A percentile compares a stretch with the other conserved stretches of the same genome.
These are phyloP conservation scores for Leccinellum luteum DNA, from an alignment of 768 basidiomycete species.

Conservation along the genomic window DNA sequence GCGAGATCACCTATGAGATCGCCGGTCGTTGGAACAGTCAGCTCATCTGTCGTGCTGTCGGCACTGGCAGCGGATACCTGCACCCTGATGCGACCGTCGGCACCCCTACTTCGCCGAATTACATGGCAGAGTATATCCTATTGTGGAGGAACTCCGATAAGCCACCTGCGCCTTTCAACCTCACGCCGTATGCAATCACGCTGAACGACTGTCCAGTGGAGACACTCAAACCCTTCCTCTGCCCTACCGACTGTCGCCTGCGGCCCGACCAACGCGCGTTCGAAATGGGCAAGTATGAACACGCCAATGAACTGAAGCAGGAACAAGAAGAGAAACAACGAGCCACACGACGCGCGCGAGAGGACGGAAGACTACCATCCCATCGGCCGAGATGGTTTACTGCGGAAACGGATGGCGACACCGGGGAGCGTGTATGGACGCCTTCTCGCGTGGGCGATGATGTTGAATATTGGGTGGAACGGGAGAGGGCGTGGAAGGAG, in stretches of 20 bases:
- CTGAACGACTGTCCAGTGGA: slow-evolving; percentile 83
- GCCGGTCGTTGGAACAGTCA: slow-evolving; percentile 96
- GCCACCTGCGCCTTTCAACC: slow-evolving; percentile 81
- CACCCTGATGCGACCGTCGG: slow-evolving; percentile 69
- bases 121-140: slow-evolving; percentile 70
- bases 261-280: slow-evolving; percentile 95
- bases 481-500: slow-evolving; percentile 58
- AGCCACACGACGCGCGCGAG: slow-evolving; percentile 65
- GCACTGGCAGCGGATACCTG: slow-evolving; percentile 55
- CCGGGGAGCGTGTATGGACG: slow-evolving; percentile 85
- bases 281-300: slow-evolving; percentile 82
- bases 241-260: slow-evolving; percentile 89
- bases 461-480: slow-evolving; percentile 83
- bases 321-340: slow-evolving; percentile 82
- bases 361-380: slow-evolving; percentile 65
- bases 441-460: slow-evolving; percentile 52
- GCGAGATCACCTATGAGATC: slow-evolving; percentile 77
- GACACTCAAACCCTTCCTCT: slow-evolving; percentile 66
- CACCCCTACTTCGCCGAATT: slow-evolving; percentile 40
- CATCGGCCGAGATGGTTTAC: slow-evolving; percentile 89
- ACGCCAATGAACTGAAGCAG: slow-evolving; percentile 76
- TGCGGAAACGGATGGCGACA: slow-evolving; percentile 81
- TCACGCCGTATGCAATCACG: slow-evolving; percentile 92
- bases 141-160: slow-evolving; percentile 95
- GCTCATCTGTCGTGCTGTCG: slow-evolving; percentile 77